Conservation (phyloP, 1,284 basidiomycete species). For the Sporisorium iseilematis-ciliati region DNA sequence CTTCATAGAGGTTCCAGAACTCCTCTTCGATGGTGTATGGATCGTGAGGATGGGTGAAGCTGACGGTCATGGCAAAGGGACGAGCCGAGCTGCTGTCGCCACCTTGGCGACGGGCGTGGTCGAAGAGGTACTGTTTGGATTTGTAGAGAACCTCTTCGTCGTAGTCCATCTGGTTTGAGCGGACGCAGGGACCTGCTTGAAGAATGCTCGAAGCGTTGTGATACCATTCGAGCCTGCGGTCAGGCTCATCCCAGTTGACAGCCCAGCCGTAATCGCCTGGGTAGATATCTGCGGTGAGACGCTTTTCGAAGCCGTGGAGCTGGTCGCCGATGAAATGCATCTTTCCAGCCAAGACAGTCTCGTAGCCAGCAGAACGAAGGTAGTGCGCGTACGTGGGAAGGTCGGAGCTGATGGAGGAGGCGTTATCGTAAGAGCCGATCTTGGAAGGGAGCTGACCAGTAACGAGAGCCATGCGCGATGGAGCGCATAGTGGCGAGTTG, state of each 20-base stretch:
- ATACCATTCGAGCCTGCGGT: conserved; percentile 41
- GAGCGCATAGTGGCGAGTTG: conserved; percentile 44
- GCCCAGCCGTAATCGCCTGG: conserved; percentile 47
- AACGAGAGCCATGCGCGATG: conserved; percentile 46
- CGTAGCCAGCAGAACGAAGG: conserved; percentile 36
- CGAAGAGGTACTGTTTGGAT: conserved; percentile 39
- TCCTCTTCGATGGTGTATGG: conserved; percentile 47
- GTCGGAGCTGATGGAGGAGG: conserved; percentile 42
- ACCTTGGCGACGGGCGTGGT: conserved; percentile 23
- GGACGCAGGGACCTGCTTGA: conserved; percentile 41
- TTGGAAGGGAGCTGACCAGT: conserved; percentile 43
- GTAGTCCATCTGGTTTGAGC: conserved; percentile 48
- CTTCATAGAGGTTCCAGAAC: conserved; percentile 39
- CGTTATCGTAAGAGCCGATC: conserved; percentile 40
- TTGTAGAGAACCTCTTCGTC: conserved; percentile 48
- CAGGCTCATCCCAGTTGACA: conserved; percentile 45
- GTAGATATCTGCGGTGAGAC: conserved; percentile 46
- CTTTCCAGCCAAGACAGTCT: conserved; percentile 42
- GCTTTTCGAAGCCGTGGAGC: conserved; percentile 44
- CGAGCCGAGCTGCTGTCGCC: conserved; percentile 10
- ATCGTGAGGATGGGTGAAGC: conserved; percentile 46
- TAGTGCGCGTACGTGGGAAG: conserved; percentile 43
- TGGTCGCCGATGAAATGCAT: conserved; percentile 48
- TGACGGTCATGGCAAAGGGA: conserved; percentile 39
- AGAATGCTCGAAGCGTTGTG: conserved; percentile 47